Evolutionary conservation across 768 basidiomycete genomes (phyloP).

Genomic region (Xerocomus spinulosus): DNA sequence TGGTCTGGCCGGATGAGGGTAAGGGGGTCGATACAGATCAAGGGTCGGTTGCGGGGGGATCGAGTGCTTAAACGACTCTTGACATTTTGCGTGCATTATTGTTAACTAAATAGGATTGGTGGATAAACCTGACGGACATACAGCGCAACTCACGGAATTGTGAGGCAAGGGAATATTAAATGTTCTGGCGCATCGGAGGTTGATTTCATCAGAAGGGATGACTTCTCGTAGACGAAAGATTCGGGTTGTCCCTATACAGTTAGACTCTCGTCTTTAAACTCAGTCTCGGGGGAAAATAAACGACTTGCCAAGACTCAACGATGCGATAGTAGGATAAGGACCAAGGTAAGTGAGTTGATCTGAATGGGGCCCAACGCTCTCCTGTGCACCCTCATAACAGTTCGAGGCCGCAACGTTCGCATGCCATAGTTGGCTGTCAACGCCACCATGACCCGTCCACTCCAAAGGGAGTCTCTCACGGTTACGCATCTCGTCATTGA

Average conservation of each 20-base stretch:
- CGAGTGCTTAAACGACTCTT: conserved; percentile 78
- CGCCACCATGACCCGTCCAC: conserved; percentile 44
- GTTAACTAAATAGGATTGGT: conserved; percentile 43
- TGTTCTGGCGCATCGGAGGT: conserved; percentile 58
- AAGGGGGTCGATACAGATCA: conserved; percentile 65
- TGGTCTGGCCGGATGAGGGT: conserved; percentile 32
- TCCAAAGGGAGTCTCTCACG: conserved; percentile 61
- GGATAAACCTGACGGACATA: conserved; percentile 1
- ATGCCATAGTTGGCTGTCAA: conserved; percentile 46
- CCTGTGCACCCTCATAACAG: conserved; percentile 77
- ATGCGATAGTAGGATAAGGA: conserved; percentile 82
- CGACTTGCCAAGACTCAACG: conserved; percentile 66
- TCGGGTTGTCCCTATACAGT: conserved; percentile 54
- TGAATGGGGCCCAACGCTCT: conserved; percentile 78
- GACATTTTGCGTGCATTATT: conserved; percentile 86
- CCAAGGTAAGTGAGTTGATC: conserved; percentile 80
- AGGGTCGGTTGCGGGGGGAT: conserved; percentile 68
- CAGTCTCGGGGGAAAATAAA: background rate
- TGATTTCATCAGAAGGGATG: conserved; percentile 56
- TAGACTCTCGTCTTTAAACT: background rate
- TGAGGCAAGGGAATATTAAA: conserved; percentile 74
- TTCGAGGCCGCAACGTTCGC: conserved; percentile 87
- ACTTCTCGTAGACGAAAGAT: conserved; percentile 75
- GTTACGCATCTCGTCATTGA: conserved; percentile 65
- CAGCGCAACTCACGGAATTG: conserved; percentile 57